Base-by-base conservation (phyloP, 805 yeast species). In the Candida methanosorbosa region DNA sequence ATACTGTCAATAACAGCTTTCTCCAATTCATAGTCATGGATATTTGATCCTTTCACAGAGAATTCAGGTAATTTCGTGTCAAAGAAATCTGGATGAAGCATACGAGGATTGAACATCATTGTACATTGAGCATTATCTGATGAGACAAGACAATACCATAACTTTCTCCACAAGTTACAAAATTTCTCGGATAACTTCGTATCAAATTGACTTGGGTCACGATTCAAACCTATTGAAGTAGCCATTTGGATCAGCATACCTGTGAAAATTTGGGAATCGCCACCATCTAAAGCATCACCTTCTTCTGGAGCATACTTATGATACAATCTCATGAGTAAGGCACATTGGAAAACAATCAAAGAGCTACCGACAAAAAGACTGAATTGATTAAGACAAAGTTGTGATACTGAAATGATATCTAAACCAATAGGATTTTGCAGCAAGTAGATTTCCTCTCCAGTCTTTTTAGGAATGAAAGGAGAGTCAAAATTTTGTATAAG, bases 221-320 rank as follows among this genome's bases (percentile, higher is more conserved):
- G 63, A 49, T 80, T 78, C 18, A 80, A 49, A 0, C 87, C 88
- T 42, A 79, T 65, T 26, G 79, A 66, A 35, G 72, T 64, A 0
- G 80, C 83, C 81, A 80, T 75, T 46, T 78, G 84, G 13, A 77
- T 56, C 21, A 77, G 59, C 55, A 75, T 65, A 1, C 79, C 75
- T 12, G 70, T 51, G 35, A 71, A 67, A 7, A 75, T 68, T 44
- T 69, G 77, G 2, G 76, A 66, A 33, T 72, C 74, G 29, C 77
- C 79, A 37, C 74, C 78, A 45, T 73, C 81, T 4, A 62, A 59
- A 2, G 70, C 65, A 45, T 73, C 78, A 27, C 79, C 80, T 46
- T 71, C 74, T 43, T 73, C 78, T 0, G 76, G 78, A 1, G 75
- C 67, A 34, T 52, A 59, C 23, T 54, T 61, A 41, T 57, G 70